These are phyloP conservation scores for Wickerhamomyces bisporus DNA, from an alignment of 805 yeast genomes.

Conservation along the genomic window DNA sequence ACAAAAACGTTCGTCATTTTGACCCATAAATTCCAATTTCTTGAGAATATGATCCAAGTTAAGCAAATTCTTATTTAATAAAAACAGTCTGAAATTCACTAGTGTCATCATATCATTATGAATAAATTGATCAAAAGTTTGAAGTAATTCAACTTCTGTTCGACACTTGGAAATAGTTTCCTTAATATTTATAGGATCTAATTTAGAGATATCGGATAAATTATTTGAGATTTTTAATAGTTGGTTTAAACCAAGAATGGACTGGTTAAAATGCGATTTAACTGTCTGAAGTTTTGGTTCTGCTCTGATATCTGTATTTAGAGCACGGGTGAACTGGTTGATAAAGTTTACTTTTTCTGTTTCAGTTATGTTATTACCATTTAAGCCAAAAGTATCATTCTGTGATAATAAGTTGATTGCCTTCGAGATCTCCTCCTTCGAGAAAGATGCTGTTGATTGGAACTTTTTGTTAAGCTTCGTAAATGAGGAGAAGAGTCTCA, in stretches of 20 bases:
- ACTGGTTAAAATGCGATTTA: conserved; percentile 13
- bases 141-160: conserved; percentile 4
- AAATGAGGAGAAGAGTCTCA: neutral
- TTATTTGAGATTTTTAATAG: conserved; percentile 3
- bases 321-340: conserved; percentile 12
- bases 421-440: neutral
- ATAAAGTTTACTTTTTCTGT: conserved; percentile 14
- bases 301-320: conserved; percentile 14
- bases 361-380: conserved; percentile 5
- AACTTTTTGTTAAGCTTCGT: neutral
- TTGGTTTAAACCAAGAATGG: conserved; percentile 14
- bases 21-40: conserved; percentile 10
- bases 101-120: conserved; percentile 5
- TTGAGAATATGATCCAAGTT: conserved; percentile 9
- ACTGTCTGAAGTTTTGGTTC: conserved; percentile 1
- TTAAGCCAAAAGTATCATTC: conserved; percentile 1
- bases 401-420: conserved; percentile 2
- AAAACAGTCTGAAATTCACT: conserved; percentile 7
- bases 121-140: conserved; percentile 13
- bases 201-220: neutral
- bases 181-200: conserved; percentile 5
- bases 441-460: too few species aligned
- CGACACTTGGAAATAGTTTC: conserved; percentile 4
- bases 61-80: conserved; percentile 6
- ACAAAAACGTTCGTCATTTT: neutral